These are phyloP conservation scores for Aureobasidium mangrovei DNA, from an alignment of 2,329 filamentous ascomycete genomes.

Conservation along the genomic window DNA sequence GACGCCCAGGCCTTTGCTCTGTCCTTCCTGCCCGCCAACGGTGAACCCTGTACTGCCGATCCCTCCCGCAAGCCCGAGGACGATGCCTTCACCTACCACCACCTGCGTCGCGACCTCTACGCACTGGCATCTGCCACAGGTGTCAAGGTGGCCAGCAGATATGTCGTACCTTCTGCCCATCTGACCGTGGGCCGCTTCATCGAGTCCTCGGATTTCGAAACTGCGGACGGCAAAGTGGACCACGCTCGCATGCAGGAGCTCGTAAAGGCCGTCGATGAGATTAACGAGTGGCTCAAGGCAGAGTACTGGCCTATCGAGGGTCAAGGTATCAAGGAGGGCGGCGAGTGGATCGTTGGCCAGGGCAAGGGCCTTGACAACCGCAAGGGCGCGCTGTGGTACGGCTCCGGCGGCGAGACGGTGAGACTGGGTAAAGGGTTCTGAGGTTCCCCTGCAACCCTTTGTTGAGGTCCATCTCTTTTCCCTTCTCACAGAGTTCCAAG, in stretches of 20 bases:
- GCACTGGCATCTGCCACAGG: conserved; percentile 51
- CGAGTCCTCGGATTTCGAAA: conserved; percentile 48
- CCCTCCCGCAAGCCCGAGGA: conserved; percentile 33
- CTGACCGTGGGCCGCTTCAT: conserved; percentile 81
- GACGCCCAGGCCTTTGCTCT: conserved; percentile 79
- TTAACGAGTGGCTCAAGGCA: conserved; percentile 65
- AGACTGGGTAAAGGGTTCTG: conserved; percentile 42
- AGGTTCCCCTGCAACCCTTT: conserved; percentile 5
- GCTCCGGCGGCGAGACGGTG: conserved; percentile 61
- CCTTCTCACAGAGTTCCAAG: too few species aligned
- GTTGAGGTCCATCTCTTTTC: too few species aligned
- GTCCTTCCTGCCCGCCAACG: conserved; percentile 67
- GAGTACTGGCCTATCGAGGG: conserved; percentile 57
- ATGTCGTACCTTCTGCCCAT: conserved; percentile 83
- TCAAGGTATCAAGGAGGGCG: conserved; percentile 38
- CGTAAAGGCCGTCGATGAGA: conserved; percentile 60
- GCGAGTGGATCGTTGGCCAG: conserved; percentile 82
- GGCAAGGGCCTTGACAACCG: conserved; percentile 71
- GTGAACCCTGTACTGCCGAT: conserved; percentile 19
- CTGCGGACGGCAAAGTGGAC: conserved; percentile 34
- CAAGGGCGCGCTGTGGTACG: conserved; percentile 77
- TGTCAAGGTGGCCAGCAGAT: conserved; percentile 65
- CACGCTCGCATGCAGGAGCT: conserved; percentile 53
- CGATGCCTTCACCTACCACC: conserved; percentile 78
- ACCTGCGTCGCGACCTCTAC: conserved; percentile 74